Evolutionary conservation across 768 basidiomycete species (phyloP).

Genomic region (Asterophora lycoperdoides): DNA sequence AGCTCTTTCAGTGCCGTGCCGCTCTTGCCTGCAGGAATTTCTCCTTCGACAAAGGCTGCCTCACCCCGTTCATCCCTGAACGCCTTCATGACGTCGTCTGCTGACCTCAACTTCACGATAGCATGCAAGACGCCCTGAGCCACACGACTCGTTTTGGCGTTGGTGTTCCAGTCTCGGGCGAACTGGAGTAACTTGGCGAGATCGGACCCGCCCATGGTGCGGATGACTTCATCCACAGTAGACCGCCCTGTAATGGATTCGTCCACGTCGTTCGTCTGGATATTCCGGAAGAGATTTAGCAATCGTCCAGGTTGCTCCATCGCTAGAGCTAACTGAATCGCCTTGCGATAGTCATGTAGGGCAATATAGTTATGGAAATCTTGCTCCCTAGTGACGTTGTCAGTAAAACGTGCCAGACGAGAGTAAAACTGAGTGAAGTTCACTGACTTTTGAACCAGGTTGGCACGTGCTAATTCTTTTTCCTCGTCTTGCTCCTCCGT

Average conservation of each 20-base stretch:
- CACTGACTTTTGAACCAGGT: conserved; percentile 77
- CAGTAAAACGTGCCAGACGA: neutral
- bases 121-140: conserved; percentile 85
- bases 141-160: conserved; percentile 77
- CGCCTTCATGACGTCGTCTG: conserved; percentile 68
- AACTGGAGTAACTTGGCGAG: conserved; percentile 79
- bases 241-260: conserved; percentile 57
- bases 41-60: conserved; percentile 23
- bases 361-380: conserved; percentile 89
- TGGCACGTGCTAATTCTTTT: conserved; percentile 66
- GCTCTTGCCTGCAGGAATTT: conserved; percentile 14
- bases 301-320: conserved; percentile 93
- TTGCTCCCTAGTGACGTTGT: conserved; percentile 71
- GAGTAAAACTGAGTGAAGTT: neutral
- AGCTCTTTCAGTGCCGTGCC: conserved; percentile 59
- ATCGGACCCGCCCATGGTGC: conserved; percentile 65
- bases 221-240: conserved; percentile 80
- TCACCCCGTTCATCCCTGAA: conserved; percentile 46
- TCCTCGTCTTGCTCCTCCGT: conserved; percentile 80
- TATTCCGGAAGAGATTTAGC: conserved; percentile 68
- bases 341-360: conserved; percentile 84
- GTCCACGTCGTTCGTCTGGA: conserved; percentile 34
- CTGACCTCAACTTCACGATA: conserved; percentile 69
- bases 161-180: conserved; percentile 92
- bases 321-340: conserved; percentile 85